Evolutionary conservation across 2,329 filamentous ascomycete genomes (phyloP), one percentile per base, ranked within the genome.

Genomic region (Fusarium duplospermum): DNA sequence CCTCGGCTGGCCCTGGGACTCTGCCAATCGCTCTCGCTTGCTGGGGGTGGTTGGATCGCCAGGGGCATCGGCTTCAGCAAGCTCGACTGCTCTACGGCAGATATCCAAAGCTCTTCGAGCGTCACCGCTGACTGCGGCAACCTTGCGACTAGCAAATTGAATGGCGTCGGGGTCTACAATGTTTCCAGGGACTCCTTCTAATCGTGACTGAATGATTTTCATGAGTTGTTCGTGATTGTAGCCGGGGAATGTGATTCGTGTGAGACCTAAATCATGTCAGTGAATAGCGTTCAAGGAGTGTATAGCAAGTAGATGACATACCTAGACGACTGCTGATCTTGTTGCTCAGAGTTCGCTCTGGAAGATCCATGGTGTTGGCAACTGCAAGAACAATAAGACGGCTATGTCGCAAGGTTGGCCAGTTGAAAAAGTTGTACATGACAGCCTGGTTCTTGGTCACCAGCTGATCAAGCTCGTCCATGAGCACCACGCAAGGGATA

Each of bases 401-500:
- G 63, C 94, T 98, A 83, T 99, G 95, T 59, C 94, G 90, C 63
- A 98, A 87, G 13, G 94, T 93, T 5, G 96, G 96, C 96, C 96
- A 99, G 80, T 99, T 99, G 89, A 99, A 99, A 83, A 99, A 99
- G 83, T 99, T 99, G 86, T 99, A 99, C 96, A 99, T 99, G 84
- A 99, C 96, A n/a, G 94, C 96, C 82, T 99, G 97, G 79, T 98
- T 98, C 80, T 96, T 96, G 14, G 96, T 99, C 6, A 99, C 97
- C 9, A 99, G 89, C 83, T 99, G 96, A 81, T 99, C 96, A 57
- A 99, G 88, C 83, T 99, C 96, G 79, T 99, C 96, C 96, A 99
- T 99, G 60, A 99, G 85, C 3, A 99, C 96, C 16, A 99, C 96
- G 80, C 96, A 98, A 1, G 97, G 96, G 7, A 97, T 94, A 70